Base-by-base conservation (phyloP, 257 asterid species). In the Solanum bukasovii region DNA sequence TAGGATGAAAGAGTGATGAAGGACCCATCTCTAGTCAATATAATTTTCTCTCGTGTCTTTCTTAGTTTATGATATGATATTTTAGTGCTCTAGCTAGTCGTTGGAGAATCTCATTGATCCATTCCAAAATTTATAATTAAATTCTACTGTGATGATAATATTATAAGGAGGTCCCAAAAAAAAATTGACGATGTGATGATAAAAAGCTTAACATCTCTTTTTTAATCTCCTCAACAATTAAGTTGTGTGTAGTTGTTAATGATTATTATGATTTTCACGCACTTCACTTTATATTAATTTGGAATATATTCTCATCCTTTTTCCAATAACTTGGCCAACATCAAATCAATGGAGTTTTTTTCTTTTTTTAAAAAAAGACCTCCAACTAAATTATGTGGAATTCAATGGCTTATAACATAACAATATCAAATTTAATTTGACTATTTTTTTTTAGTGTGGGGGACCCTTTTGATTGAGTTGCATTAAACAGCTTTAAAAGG, bases 271-370 rank as follows among this genome's bases (percentile, higher is more conserved):
- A 72, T 70, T 72, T 82, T 23, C 88, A 49, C 34, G 25, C 49
- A 14, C 63, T 9, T 56, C n/a, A 67, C 86, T 77, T 88, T 89
- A 83, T 85, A 68, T 61, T 84, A 83, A 52, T 59, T 87, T 88
- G 91, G 89, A 88, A 87, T 56, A 20, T 56, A 56, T 70, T 42
- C 75, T 78, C 49, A 84, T 88, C 49, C 37, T 11, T 73, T 78
- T 44, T 78, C 75, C 90, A 70, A 59, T 83, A 88, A 84, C 71
- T 88, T 90, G 84, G 74, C 87, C 84, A 82, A 89, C 89, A 89
- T 87, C 61, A 49, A 88, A 87, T 71, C 70, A 82, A 61, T 31
- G 31, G 14, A 29, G 12, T 6, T 9, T 59, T 56, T 5, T 52
- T 52, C 20, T 52, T 52, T 52, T 52, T 18, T 1, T 0, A 59